phyloP scores from a whole-genome alignment of 202 grass and related monocot genomes.

The Alloteropsis angusta region DNA sequence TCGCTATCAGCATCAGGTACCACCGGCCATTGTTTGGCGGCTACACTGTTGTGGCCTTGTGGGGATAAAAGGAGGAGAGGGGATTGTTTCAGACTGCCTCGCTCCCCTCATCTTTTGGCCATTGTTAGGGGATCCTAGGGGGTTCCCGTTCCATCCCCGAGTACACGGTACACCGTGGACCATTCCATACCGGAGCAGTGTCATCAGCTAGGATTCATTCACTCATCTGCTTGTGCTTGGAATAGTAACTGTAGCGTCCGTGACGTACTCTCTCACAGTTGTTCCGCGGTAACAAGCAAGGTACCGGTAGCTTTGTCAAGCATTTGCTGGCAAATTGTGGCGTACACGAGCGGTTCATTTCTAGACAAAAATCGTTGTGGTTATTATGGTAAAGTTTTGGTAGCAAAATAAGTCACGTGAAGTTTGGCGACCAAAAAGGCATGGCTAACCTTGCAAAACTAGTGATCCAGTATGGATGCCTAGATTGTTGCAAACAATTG shows the following conservation, averaged over 20 bases:
- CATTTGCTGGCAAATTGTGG: too few species aligned
- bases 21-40: background rate
- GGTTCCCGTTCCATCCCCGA: background rate
- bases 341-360: too few species aligned
- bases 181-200: background rate
- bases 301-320: too few species aligned
- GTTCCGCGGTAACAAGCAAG: too few species aligned
- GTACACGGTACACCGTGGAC: background rate
- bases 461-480: too few species aligned
- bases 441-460: too few species aligned
- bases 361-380: too few species aligned
- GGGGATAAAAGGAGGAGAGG: background rate
- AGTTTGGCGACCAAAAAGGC: too few species aligned
- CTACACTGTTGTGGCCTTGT: background rate
- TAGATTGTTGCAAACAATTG: too few species aligned
- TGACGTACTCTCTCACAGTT: too few species aligned
- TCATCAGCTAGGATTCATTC: background rate
- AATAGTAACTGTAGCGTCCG: background rate
- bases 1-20: background rate
- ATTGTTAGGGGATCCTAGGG: background rate
- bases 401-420: too few species aligned
- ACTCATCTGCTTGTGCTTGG: background rate
- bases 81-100: background rate
- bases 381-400: too few species aligned
- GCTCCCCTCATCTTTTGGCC: background rate